A percentile compares a stretch with the other conserved stretches of the same genome.
Conservation (phyloP, 495 filamentous ascomycete genomes). For the Podospora appendiculata region DNA sequence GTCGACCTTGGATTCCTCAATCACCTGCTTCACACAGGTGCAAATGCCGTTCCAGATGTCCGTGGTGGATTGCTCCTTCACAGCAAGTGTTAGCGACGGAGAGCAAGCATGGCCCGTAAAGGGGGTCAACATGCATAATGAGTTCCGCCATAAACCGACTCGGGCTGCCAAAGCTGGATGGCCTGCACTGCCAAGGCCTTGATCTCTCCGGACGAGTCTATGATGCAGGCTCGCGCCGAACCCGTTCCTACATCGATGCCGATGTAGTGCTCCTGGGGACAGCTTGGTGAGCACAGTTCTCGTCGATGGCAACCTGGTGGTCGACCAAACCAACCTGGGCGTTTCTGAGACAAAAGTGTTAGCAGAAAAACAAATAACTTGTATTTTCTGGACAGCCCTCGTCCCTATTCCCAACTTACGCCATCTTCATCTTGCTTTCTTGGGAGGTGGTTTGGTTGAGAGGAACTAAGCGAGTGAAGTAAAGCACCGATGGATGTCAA, state of each 20-base stretch:
- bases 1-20: conserved; percentile 71
- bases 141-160: conserved; percentile 54
- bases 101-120: too few relatives aligned
- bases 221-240: conserved; percentile 89
- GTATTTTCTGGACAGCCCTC: not conserved
- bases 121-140: conserved; percentile 60
- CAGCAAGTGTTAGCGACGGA: conserved; percentile 1
- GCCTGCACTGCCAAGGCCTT: conserved; percentile 83
- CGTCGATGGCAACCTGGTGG: not conserved
- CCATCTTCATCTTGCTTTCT: not conserved
- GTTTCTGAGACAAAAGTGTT: not conserved
- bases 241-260: conserved; percentile 96
- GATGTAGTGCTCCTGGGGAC: conserved; percentile 55
- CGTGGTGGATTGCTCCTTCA: conserved; percentile 93
- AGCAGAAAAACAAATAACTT: not conserved
- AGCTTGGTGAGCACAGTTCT: not conserved
- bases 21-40: conserved; percentile 65
- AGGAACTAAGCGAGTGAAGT: not conserved
- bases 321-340: conserved; percentile 12
- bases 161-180: conserved; percentile 92
- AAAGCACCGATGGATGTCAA: not conserved
- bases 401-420: not conserved
- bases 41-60: conserved; percentile 95
- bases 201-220: conserved; percentile 84
- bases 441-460: not conserved